A percentile compares a stretch with the other conserved stretches of the same genome.
Evolutionary conservation across 2,329 filamentous ascomycete genomes (phyloP).

Genomic region (Clonostachys rhizophaga): DNA sequence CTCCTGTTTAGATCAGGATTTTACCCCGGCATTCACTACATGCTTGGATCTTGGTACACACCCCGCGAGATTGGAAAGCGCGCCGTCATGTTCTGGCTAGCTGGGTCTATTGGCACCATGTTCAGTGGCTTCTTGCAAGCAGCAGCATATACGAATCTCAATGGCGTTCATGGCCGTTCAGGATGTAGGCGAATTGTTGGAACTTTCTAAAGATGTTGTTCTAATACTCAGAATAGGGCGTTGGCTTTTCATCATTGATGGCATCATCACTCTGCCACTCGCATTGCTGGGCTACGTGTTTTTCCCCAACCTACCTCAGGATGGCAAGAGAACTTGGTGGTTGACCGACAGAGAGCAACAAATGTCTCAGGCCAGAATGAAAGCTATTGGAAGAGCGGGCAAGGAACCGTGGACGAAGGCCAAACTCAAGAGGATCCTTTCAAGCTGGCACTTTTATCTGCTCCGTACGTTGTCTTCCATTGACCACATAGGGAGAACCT

Average conservation of each 20-base stretch:
- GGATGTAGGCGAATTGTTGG: slow-evolving; percentile 22
- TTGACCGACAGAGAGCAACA: slow-evolving; percentile 51
- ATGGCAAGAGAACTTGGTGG: slow-evolving; percentile 29
- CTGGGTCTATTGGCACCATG: slow-evolving; percentile 43
- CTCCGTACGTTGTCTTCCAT: no score
- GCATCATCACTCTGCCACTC: slow-evolving; percentile 28
- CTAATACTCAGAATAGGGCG: slow-evolving; percentile 42
- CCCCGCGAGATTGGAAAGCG: slow-evolving; percentile 39
- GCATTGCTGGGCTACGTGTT: slow-evolving; percentile 20
- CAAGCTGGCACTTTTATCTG: slow-evolving; percentile 35
- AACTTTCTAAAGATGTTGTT: no score
- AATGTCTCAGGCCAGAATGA: slow-evolving; percentile 63
- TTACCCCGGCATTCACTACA: slow-evolving; percentile 39
- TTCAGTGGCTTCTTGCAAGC: slow-evolving; percentile 46
- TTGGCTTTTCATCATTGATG: slow-evolving; percentile 32
- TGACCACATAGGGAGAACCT: no score
- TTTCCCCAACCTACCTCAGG: slow-evolving; percentile 36
- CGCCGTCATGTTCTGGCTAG: slow-evolving; percentile 45
- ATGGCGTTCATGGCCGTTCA: slow-evolving; percentile 36
- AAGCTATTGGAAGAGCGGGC: slow-evolving; percentile 26
- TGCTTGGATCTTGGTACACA: slow-evolving; percentile 50
- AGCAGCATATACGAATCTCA: slow-evolving; percentile 28
- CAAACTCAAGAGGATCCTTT: slow-evolving; percentile 29
- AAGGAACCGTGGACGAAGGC: slow-evolving; percentile 7
- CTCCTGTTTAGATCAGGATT: slow-evolving; percentile 19